Evolutionary conservation across 73 alveolate species (phyloP), one percentile per base, ranked within the genome.

Genomic region (Blepharisma japonicum): DNA sequence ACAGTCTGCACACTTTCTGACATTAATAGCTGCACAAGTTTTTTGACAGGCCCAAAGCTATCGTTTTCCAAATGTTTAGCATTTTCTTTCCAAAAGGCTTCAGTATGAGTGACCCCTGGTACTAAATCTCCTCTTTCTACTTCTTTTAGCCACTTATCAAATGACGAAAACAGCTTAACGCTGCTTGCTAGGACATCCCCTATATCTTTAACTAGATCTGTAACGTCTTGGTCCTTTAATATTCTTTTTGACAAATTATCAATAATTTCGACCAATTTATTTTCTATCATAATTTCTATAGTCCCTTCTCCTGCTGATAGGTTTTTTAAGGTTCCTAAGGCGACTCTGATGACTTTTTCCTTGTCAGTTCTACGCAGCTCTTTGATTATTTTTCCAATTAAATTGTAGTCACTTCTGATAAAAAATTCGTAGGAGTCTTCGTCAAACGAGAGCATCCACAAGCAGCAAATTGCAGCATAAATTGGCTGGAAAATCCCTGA

Each of bases 211-310:
- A 61, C 23, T 48, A 61, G 23, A 20, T 61, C 50, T 18, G 23
- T 25, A 3, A 61, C 74, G 23, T 61, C 74, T 39, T 61, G 47
- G 23, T 61, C 74, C 5, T 61, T 61, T 25, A 61, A 25, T 20
- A 61, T 39, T 61, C 23, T 61, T 61, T 39, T 61, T 20, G 74
- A 61, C 11, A 61, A 25, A 18, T n/a, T 61, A 25, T 61, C 74
- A 1, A 61, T 61, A 61, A 25, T 25, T 20, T 61, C 74, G 14
- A 61, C 14, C 14, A 61, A 39, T 61, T 61, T 61, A 14, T 61
- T 39, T 61, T 61, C 74, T 14, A 61, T 61, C 74, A 61, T 61
- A 39, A 61, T 61, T 61, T 61, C 74, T 14, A 61, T 61, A 61
- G 74, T 39, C 14, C 49, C 74, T 9, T 61, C 47, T 8, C 74